Conservation (phyloP, 2,329 filamentous ascomycete genomes). For the Microcyclospora tardicrescens region DNA sequence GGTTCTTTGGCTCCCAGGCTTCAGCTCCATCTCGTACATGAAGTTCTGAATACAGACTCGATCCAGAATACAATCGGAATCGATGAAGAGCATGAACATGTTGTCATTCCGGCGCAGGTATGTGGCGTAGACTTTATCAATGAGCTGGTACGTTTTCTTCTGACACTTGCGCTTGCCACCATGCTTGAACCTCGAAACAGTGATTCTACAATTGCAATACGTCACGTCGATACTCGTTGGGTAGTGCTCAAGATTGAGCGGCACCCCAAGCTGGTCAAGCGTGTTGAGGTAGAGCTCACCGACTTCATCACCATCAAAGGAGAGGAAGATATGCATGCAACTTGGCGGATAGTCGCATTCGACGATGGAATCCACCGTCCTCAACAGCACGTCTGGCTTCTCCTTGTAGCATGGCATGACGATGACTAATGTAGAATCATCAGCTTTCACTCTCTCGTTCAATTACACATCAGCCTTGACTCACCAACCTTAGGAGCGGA, state of each 20-base stretch:
- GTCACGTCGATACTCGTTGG: constrained; percentile 82
- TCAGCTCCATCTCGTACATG: constrained; percentile 96
- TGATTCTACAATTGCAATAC: constrained; percentile 72
- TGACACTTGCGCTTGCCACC: constrained; percentile 91
- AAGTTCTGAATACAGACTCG: constrained; percentile 89
- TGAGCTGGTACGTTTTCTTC: constrained; percentile 82
- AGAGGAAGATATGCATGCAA: constrained; percentile 89
- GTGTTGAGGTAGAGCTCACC: constrained; percentile 83
- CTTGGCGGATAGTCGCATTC: constrained; percentile 86
- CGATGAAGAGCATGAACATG: constrained; percentile 90
- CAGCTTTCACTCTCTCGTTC: background rate
- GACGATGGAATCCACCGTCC: constrained; percentile 80
- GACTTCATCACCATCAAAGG: constrained; percentile 81
- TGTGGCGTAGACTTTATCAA: constrained; percentile 79
- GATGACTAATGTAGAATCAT: constrained; percentile 43
- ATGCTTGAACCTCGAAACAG: constrained; percentile 81
- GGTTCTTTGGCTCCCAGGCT: constrained; percentile 77
- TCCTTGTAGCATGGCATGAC: constrained; percentile 98
- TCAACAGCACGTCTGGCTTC: constrained; percentile 67
- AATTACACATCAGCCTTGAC: background rate
- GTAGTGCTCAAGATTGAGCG: constrained; percentile 61
- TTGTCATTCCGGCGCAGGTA: constrained; percentile 84
- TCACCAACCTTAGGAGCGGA: constrained; percentile 67
- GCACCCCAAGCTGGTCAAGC: constrained; percentile 71
- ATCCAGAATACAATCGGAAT: constrained; percentile 92